A percentile compares a stretch with the other conserved stretches of the same genome.
These are phyloP conservation scores for Ehretia macrophylla DNA, from an alignment of 257 asterid genomes.

Conservation along the genomic window DNA sequence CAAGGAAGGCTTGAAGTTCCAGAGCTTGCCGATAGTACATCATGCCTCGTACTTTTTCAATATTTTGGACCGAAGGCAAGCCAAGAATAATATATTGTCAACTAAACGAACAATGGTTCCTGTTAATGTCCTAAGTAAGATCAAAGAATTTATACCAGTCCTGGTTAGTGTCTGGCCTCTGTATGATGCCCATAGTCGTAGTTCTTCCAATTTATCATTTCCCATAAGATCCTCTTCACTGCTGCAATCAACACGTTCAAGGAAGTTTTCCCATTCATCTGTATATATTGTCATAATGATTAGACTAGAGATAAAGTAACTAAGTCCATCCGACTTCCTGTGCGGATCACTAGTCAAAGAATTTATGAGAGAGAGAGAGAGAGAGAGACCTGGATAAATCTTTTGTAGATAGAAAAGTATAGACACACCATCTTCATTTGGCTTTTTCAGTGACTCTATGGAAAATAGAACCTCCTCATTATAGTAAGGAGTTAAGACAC, in stretches of 20 bases:
- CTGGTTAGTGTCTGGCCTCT: slow-evolving; percentile 97
- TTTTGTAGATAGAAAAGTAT: slow-evolving; percentile 87
- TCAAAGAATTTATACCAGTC: slow-evolving; percentile 49
- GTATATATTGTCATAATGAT: slow-evolving; percentile 8
- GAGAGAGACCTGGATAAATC: slow-evolving; percentile 73
- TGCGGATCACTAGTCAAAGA: too few relatives aligned
- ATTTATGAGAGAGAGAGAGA: neutral
- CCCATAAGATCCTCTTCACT: slow-evolving; percentile 78
- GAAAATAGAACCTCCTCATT: slow-evolving; percentile 90
- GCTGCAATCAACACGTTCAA: slow-evolving; percentile 64
- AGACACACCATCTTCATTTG: slow-evolving; percentile 97
- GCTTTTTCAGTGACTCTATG: slow-evolving; percentile 59
- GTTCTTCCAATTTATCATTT: slow-evolving; percentile 51
- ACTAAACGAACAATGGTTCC: neutral
- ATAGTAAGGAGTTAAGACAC: slow-evolving; percentile 86
- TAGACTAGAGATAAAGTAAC: neutral
- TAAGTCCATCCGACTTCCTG: too few relatives aligned
- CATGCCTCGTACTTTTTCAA: slow-evolving; percentile 83
- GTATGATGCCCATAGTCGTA: slow-evolving; percentile 95
- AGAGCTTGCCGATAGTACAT: slow-evolving; percentile 98
- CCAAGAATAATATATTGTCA: slow-evolving; percentile 7
- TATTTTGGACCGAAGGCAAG: neutral
- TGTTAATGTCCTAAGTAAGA: slow-evolving; percentile 12
- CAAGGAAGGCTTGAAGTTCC: slow-evolving; percentile 97
- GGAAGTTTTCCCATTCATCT: slow-evolving; percentile 96